A percentile compares a stretch with the other conserved stretches of the same genome.
Evolutionary conservation across 1,284 basidiomycete genomes (phyloP).

Genomic region (Pterulicium gracile): DNA sequence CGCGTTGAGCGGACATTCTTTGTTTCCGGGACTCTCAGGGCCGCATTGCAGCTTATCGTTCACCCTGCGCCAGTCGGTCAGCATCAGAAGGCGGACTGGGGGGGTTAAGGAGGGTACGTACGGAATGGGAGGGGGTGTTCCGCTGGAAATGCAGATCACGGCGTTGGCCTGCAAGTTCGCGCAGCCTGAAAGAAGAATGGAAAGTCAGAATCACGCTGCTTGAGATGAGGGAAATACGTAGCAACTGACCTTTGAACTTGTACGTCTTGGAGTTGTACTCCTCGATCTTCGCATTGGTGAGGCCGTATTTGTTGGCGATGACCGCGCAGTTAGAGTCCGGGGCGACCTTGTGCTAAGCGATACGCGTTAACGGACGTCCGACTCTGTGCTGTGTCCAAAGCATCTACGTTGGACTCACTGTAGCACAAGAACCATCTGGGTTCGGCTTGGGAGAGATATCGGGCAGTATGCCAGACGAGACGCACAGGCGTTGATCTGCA

Average conservation of each 20-base stretch:
- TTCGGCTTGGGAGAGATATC: background rate
- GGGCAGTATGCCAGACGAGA: background rate
- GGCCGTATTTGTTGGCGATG: slow-evolving; percentile 8
- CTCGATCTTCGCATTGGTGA: slow-evolving; percentile 10
- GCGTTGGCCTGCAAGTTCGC: slow-evolving; percentile 7
- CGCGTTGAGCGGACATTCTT: slow-evolving; percentile 9
- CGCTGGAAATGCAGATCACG: slow-evolving; percentile 10
- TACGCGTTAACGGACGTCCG: background rate
- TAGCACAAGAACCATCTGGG: background rate
- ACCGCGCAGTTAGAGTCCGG: background rate
- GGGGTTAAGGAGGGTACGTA: background rate
- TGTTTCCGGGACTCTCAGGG: slow-evolving; percentile 7
- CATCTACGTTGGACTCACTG: background rate
- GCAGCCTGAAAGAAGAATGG: slow-evolving; percentile 8
- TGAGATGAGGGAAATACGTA: background rate
- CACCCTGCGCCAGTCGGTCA: slow-evolving; percentile 4
- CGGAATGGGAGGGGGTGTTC: slow-evolving; percentile 11
- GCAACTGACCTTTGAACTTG: slow-evolving; percentile 12
- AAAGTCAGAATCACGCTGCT: background rate
- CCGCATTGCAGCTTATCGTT: slow-evolving; percentile 11
- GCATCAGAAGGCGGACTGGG: background rate
- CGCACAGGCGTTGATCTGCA: too few relatives aligned
- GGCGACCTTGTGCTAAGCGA: background rate
- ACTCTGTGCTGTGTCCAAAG: background rate
- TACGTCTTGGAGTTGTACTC: slow-evolving; percentile 10